phyloP scores from a whole-genome alignment of 73 alveolate genomes.

The Paramecium sexaurelia region DNA sequence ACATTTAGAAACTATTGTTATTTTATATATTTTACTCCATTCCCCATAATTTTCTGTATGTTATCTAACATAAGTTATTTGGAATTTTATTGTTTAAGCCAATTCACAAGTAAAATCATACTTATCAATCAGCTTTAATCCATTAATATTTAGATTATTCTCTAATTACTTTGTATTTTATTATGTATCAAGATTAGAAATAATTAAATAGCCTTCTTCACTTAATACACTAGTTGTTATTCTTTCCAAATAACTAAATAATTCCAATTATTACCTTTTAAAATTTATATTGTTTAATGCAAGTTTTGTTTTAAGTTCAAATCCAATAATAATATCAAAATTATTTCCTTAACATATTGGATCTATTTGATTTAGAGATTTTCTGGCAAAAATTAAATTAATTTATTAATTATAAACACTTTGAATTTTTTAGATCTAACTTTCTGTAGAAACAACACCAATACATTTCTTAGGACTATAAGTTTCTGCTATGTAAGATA shows the following conservation, averaged over 20 bases:
- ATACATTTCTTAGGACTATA: neutral
- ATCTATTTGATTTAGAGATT: neutral
- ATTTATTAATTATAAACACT: neutral
- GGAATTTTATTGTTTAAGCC: neutral
- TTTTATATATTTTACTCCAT: neutral
- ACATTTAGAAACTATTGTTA: neutral
- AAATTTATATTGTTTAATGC: neutral
- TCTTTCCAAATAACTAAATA: neutral
- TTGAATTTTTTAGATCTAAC: neutral
- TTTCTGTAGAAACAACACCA: neutral
- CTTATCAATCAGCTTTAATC: neutral
- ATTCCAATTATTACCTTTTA: neutral
- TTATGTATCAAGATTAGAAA: neutral
- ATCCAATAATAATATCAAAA: neutral
- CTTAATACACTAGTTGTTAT: neutral
- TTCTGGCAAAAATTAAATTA: neutral
- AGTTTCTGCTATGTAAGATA: neutral
- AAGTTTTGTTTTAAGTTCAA: neutral
- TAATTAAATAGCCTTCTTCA: neutral
- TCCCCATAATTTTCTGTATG: neutral
- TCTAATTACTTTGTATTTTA: neutral
- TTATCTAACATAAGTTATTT: neutral
- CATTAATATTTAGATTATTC: neutral
- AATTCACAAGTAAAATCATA: neutral
- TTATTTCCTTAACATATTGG: neutral